Evolutionary conservation across 2,329 filamentous ascomycete species (phyloP), one percentile per base, ranked within the genome.

Genomic region (Scedosporium dehoogii): DNA sequence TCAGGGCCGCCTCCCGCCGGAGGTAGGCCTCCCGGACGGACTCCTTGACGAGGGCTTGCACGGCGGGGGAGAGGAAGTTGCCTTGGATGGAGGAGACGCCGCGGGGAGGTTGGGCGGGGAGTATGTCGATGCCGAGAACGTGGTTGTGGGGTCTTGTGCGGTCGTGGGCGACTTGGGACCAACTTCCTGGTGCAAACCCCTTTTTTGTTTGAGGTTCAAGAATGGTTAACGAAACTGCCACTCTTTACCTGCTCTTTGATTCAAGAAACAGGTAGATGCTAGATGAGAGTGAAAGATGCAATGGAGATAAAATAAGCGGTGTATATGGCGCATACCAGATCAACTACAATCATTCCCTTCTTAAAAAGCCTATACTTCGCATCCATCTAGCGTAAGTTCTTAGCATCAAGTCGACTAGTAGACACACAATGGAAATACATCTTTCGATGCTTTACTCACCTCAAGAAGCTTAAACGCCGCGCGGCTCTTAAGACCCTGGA

Each of bases 71-170:
- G 48, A 97, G 79, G 67, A 99, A 97, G 72, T 99, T 90, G 58
- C 96, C 94, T 74, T 99, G 94, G 63, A 99, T 92, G 2, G 91
- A 91, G 29, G 90, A 92, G n/a, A 96, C 92, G 23, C 94, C 94
- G 69, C 84, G 86, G 0, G 94, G 94, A 4, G 96, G 93, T 72
- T 93, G 89, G 0, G 92, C 91, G 4, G 94, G 94, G 66, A 99
- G 91, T 60, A 99, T 83, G 73, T 99, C 94, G 69, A 99, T 93
- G 10, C 94, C 96, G 29, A 99, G 79, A 12, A 99, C 87, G 53
- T 88, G 85, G 7, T 92, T 92, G 56, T 83, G 76, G 0, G 92
- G 92, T 64, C 83, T 81, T 4, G 91, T 96, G 60, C 86, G 83
- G 64, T 91, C 88, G 41, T 89, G 78, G 18, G 94, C 94, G 42